Percentiles rank a stretch among this genome's conserved stretches.
Evolutionary conservation across 129 eudicot genomes (phyloP).

Genomic region (carrot (Daucus carota)): DNA sequence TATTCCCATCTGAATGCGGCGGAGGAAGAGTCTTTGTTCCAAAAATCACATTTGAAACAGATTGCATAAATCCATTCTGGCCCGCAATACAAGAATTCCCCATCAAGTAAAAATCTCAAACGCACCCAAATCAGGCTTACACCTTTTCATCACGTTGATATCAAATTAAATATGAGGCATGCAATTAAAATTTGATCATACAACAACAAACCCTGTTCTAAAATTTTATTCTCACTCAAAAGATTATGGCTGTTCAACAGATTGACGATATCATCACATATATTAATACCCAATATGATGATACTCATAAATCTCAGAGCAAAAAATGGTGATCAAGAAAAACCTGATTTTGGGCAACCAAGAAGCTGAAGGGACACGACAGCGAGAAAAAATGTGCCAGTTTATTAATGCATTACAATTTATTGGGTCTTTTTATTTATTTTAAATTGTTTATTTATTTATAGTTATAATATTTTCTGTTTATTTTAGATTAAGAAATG

Average conservation of each 20-base stretch:
- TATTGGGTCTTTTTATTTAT: no score
- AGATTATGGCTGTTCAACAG: background rate
- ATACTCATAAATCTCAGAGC: conserved; percentile 4
- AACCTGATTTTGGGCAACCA: background rate
- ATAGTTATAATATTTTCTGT: no score
- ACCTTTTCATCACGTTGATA: background rate
- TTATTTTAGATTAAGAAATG: no score
- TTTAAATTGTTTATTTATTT: no score
- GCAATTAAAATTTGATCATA: conserved; percentile 15
- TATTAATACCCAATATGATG: background rate
- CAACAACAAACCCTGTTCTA: conserved; percentile 4
- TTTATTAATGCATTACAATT: no score
- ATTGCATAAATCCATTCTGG: conserved; percentile 63
- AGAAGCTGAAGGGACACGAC: background rate
- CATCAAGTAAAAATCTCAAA: conserved; percentile 35
- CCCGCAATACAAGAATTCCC: conserved; percentile 62
- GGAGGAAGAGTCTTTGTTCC: conserved; percentile 36
- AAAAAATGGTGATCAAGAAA: background rate
- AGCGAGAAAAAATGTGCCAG: background rate
- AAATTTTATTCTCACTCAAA: no score
- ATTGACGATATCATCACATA: background rate
- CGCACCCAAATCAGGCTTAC: conserved; percentile 5
- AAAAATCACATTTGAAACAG: conserved; percentile 73
- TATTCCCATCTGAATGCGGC: conserved; percentile 19
- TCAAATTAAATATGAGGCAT: conserved; percentile 13